Base-by-base conservation (phyloP, 805 yeast genomes). In the Wickerhamomyces mucosus region DNA sequence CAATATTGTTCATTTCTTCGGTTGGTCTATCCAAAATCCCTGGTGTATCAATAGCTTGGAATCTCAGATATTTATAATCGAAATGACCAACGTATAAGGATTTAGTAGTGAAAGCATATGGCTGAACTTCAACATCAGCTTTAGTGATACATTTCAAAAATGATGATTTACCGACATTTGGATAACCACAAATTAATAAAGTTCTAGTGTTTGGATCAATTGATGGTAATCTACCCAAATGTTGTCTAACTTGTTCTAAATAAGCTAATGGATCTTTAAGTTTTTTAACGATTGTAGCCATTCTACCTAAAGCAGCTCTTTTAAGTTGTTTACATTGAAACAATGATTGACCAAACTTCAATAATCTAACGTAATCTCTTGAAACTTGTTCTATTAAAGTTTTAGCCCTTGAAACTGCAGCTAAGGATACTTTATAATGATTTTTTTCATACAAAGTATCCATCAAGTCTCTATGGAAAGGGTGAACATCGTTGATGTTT, bases 201-300 rank as follows among this genome's bases (percentile, higher is more conserved):
- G 99, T 92, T 68, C 99, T 81, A 35, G 99, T 92, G 63, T 92
- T 92, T 55, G 99, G 99, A 60, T 92, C 98, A 57, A 92, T 92
- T 45, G 89, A 74, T 38, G 99, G 99, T 50, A 92, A 69, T 73
- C 99, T 86, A 50, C 97, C 96, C 65, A 92, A 72, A 66, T 92
- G 99, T 67, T 92, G 99, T 67, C 99, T 80, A 36, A 92, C 99
- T 65, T 92, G 97, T 65, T 92, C 99, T 56, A 92, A 67, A 64
- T 92, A 92, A 29, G 75, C 72, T 38, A 92, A 68, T 15, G 98
- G 89, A 58, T 92, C 98, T 63, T 89, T 92, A 55, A 92, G 72
- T 48, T 94, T 85, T 70, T 92, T 92, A 52, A 78, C 78, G 51
- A 92, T 86, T 21, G 99, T 92, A 34, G 98, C 99, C 99, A 92